A percentile compares a stretch with the other conserved stretches of the same genome.
These are phyloP conservation scores for Trypanosoma conorhini DNA, from an alignment of 208 protist genomes.

Conservation along the genomic window DNA sequence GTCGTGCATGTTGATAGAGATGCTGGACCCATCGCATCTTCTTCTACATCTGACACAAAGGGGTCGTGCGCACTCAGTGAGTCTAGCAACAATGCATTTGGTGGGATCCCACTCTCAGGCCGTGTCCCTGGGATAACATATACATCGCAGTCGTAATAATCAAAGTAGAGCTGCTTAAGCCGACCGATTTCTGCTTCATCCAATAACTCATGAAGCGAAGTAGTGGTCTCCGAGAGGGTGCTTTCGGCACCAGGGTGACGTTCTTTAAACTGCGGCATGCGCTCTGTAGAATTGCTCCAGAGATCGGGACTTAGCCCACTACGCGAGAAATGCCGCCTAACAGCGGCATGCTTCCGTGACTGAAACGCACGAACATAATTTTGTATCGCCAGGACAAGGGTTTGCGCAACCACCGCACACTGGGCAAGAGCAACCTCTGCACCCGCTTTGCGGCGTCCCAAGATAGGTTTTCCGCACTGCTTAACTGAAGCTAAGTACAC, in stretches of 20 bases:
- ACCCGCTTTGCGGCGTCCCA: constrained; percentile 26
- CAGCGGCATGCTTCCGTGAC: constrained; percentile 33
- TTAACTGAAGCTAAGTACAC: constrained; percentile 51
- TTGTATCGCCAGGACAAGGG: constrained; percentile 69
- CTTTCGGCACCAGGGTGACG: constrained; percentile 5
- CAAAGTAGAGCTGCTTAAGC: constrained; percentile 88
- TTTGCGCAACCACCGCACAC: constrained; percentile 74
- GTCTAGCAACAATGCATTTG: constrained; percentile 20
- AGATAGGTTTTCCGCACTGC: constrained; percentile 27
- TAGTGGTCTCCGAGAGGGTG: constrained; percentile 34
- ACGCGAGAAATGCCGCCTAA: constrained; percentile 3
- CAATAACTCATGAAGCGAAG: constrained; percentile 53
- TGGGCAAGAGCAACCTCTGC: constrained; percentile 58
- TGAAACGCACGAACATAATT: constrained; percentile 57
- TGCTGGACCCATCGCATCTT: neutral
- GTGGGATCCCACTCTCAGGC: constrained; percentile 21
- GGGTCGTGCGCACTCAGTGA: constrained; percentile 30
- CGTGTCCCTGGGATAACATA: constrained; percentile 32
- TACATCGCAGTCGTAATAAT: constrained; percentile 89
- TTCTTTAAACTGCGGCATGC: constrained; percentile 7
- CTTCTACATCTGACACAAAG: constrained; percentile 20
- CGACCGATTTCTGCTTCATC: constrained; percentile 62
- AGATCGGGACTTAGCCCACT: constrained; percentile 2
- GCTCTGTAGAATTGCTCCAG: constrained; percentile 1
- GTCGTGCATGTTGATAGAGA: constrained; percentile 14